phyloP scores from a whole-genome alignment of 164 flowering plant species.

The Nymphaea colorata region DNA sequence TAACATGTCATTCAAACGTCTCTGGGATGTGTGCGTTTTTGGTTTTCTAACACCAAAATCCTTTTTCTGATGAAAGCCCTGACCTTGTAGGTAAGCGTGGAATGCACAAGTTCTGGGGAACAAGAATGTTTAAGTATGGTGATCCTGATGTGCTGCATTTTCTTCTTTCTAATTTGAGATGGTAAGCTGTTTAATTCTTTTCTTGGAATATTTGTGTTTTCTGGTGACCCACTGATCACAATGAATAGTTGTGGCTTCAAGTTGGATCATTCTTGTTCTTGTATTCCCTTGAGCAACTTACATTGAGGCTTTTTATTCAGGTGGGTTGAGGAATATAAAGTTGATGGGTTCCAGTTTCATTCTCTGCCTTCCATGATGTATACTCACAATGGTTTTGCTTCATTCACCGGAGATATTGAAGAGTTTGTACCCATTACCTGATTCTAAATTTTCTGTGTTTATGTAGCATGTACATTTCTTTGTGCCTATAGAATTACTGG shows the following conservation, averaged over 20 bases:
- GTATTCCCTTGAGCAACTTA: not conserved
- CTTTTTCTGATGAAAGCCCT: no score
- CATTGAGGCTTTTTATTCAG: constrained; percentile 29
- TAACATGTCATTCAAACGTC: no score
- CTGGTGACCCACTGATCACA: no score
- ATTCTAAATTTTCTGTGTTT: not conserved
- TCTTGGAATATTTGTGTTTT: not conserved
- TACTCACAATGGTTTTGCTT: constrained; percentile 96
- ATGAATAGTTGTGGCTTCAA: no score
- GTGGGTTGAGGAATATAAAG: constrained; percentile 89
- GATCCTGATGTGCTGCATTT: constrained; percentile 84
- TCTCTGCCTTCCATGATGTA: constrained; percentile 94
- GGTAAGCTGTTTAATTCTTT: constrained; percentile 34
- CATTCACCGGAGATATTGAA: constrained; percentile 85
- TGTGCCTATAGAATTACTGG: no score
- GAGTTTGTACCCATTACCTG: constrained; percentile 48
- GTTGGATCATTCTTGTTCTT: no score
- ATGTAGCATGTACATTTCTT: no score
- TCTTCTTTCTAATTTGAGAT: constrained; percentile 88
- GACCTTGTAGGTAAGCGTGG: constrained; percentile 71
- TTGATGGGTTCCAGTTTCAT: constrained; percentile 96
- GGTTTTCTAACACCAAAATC: no score
- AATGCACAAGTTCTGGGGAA: constrained; percentile 92
- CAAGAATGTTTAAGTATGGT: constrained; percentile 94
- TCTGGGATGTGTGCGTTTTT: no score